A percentile compares a stretch with the other conserved stretches of the same genome.
These are phyloP conservation scores for Puccinia triticina DNA, from an alignment of 1,284 basidiomycete genomes.

Conservation along the genomic window DNA sequence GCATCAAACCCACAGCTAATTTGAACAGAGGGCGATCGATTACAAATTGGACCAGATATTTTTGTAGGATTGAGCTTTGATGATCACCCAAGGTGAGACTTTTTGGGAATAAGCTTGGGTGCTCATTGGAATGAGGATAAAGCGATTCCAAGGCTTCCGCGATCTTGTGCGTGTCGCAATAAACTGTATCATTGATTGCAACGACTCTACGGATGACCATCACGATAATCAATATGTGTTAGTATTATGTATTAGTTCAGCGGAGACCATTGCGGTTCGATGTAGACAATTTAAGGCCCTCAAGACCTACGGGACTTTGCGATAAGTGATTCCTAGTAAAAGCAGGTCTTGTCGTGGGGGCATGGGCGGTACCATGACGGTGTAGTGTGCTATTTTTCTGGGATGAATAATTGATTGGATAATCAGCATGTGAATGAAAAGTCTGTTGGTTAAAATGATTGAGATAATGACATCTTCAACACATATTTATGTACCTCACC, in stretches of 20 bases:
- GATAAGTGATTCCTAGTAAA: conserved; percentile 49
- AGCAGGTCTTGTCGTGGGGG: conserved; percentile 52
- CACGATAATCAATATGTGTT: neutral
- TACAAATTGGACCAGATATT: conserved; percentile 39
- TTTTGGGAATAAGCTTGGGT: conserved; percentile 36
- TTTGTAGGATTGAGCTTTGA: conserved; percentile 33
- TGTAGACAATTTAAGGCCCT: neutral
- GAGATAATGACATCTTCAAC: too few species aligned
- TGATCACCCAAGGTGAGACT: neutral
- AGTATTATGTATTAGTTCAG: neutral
- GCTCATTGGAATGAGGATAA: conserved; percentile 38
- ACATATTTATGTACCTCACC: neutral
- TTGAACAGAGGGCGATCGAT: conserved; percentile 48
- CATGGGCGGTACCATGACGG: conserved; percentile 45
- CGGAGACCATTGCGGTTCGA: neutral
- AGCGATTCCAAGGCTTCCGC: conserved; percentile 40
- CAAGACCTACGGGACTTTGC: conserved; percentile 45
- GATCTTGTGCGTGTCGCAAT: conserved; percentile 51
- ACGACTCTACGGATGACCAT: conserved; percentile 37
- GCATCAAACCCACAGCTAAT: conserved; percentile 30
- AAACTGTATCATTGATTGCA: conserved; percentile 49
- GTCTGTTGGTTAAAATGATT: neutral
- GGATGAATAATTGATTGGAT: neutral
- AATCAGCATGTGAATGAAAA: neutral
- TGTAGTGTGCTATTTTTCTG: conserved; percentile 40